These are phyloP conservation scores for Tolypocladium sp. DNA, from an alignment of 2,329 filamentous ascomycete species.

Conservation along the genomic window DNA sequence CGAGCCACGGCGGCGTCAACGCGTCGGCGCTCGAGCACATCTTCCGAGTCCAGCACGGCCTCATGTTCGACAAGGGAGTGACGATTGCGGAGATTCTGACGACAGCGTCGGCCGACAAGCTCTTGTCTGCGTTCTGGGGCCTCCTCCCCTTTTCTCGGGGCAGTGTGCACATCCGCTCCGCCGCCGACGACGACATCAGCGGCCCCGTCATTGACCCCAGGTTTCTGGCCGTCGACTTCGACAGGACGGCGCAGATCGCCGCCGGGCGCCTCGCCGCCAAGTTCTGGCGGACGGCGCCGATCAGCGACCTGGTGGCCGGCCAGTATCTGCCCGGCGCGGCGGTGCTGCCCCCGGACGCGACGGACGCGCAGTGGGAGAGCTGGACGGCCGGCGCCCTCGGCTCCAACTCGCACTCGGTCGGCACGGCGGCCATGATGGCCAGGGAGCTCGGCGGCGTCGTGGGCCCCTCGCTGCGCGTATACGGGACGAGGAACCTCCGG, in stretches of 20 bases:
- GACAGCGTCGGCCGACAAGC: slow-evolving; percentile 15
- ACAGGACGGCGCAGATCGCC: slow-evolving; percentile 17
- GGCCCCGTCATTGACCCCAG: slow-evolving; percentile 26
- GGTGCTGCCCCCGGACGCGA: slow-evolving; percentile 1
- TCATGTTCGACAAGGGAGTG: slow-evolving; percentile 35
- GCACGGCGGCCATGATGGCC: slow-evolving; percentile 42
- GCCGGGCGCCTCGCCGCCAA: slow-evolving; percentile 17
- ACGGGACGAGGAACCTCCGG: slow-evolving; percentile 14
- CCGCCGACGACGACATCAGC: slow-evolving; percentile 21
- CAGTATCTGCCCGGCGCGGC: background rate
- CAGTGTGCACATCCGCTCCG: slow-evolving; percentile 28
- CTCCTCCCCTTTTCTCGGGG: slow-evolving; percentile 30
- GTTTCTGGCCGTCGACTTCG: slow-evolving; percentile 25
- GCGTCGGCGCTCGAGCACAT: slow-evolving; percentile 26
- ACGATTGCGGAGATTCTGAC: slow-evolving; percentile 39
- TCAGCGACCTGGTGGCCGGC: background rate
- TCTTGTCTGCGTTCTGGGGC: slow-evolving; percentile 27
- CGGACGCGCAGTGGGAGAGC: slow-evolving; percentile 7
- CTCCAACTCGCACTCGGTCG: slow-evolving; percentile 33
- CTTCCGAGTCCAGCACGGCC: slow-evolving; percentile 34
- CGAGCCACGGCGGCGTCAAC: slow-evolving; percentile 15
- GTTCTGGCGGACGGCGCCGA: slow-evolving; percentile 21
- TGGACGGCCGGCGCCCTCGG: slow-evolving; percentile 2
- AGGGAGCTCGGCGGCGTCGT: slow-evolving; percentile 40
- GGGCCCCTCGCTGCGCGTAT: slow-evolving; percentile 34